Base-by-base conservation (phyloP, 768 basidiomycete genomes). In the Harrya chromipes region DNA sequence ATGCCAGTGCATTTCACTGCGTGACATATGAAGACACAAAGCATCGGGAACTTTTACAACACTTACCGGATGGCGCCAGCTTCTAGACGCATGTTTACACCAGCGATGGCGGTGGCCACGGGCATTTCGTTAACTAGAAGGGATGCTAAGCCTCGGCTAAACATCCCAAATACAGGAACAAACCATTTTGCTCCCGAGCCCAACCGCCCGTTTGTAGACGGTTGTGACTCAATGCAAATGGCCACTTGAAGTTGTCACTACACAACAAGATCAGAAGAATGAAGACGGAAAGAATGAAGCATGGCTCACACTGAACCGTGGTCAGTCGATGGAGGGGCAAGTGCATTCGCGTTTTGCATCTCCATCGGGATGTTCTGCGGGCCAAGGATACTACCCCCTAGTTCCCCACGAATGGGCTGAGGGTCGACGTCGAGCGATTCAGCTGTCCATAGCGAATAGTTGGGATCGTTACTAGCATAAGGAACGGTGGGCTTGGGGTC, bases 271-370 rank as follows among this genome's bases (percentile, higher is more conserved):
- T 52, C 9, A 52, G 35, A 17, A 24, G 39, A 26, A n/a, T 13
- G 44, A 27, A 44, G n/a, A 37, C 7, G 23, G 39, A 37, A 41
- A 6, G 16, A 23, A 14, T 24, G 19, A 20, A 35, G 36, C 13
- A 10, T 6, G 12, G 56, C 74, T 42, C 49, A 71, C 74, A 87
- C 68, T 20, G 50, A 52, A 12, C 85, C 84, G 20, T 69, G 58
- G 57, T 87, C 85, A 0, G 86, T 85, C 6, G 73, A 75, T 4
- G 85, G 85, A 38, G 83, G 81, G 10, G 80, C 80, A 0, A 86
- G 55, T 4, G 71, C 46, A 43, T 86, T 79, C 9, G 82, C 71
- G 44, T 84, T 83, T 62, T 86, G 70, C 23, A 74, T 44, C 43
- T 81, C 74, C n/a, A 85, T 33, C 4, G 76, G 74, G 4, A 75